phyloP scores from a whole-genome alignment of 2,329 filamentous ascomycete genomes.

The Beauveria bassiana region DNA sequence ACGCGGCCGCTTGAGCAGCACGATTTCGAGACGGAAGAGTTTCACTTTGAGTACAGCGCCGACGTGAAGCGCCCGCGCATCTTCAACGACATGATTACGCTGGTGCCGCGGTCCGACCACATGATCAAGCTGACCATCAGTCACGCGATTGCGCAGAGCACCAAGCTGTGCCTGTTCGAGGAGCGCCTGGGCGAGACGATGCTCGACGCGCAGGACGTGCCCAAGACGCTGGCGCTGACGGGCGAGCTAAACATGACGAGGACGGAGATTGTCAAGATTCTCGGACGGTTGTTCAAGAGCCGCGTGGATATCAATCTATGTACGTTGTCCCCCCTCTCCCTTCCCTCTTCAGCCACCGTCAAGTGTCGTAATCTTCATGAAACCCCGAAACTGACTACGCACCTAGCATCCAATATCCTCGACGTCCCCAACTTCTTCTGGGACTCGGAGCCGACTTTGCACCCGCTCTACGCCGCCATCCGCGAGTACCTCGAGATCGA shows the following conservation, averaged over 20 bases:
- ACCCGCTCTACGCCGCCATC: conserved; percentile 88
- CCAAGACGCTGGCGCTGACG: conserved; percentile 79
- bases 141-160: conserved; percentile 95
- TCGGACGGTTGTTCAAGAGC: conserved; percentile 85
- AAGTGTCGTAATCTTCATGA: not conserved
- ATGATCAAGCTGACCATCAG: conserved; percentile 99
- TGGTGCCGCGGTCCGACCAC: conserved; percentile 82
- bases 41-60: conserved; percentile 94
- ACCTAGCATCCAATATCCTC: conserved; percentile 80
- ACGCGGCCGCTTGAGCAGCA: conserved; percentile 75
- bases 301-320: conserved; percentile 96
- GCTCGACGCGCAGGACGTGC: conserved; percentile 85
- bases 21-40: conserved; percentile 95
- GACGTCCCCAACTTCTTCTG: conserved; percentile 98
- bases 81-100: conserved; percentile 98
- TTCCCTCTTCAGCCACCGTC: conserved; percentile 14
- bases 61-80: conserved; percentile 81
- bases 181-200: conserved; percentile 94
- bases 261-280: conserved; percentile 84
- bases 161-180: conserved; percentile 92
- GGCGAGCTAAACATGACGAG: conserved; percentile 87
- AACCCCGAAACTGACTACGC: not conserved
- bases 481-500: conserved; percentile 98
- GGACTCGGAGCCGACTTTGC: conserved; percentile 91
- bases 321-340: conserved; percentile 39